Conservation (phyloP, 2,329 filamentous ascomycete genomes). For the Pseudomassariella vexata region DNA sequence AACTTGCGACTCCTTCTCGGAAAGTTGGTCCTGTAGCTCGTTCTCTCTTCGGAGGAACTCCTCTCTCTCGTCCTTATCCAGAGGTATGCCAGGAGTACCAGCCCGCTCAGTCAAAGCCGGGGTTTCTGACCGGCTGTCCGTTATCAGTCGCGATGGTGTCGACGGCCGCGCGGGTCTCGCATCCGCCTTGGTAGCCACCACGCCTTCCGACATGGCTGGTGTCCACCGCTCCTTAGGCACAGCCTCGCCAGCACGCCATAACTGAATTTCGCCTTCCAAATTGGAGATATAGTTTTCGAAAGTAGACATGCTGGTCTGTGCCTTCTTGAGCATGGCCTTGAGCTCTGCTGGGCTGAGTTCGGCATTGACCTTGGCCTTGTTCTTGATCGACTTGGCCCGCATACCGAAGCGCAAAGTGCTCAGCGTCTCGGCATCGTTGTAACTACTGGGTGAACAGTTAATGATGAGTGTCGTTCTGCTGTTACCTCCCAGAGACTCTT, state of each 20-base stretch:
- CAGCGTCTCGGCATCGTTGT: constrained; percentile 93
- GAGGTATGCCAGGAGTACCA: constrained; percentile 76
- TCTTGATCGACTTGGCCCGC: constrained; percentile 97
- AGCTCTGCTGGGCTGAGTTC: constrained; percentile 94
- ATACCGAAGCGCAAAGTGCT: constrained; percentile 92
- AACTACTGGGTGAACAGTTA: constrained; percentile 97
- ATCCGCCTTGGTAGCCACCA: constrained; percentile 36
- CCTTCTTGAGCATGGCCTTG: constrained; percentile 88
- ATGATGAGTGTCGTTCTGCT: constrained; percentile 97
- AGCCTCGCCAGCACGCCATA: constrained; percentile 82
- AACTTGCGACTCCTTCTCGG: constrained; percentile 83
- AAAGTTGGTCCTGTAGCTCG: constrained; percentile 91
- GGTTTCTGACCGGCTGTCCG: constrained; percentile 58
- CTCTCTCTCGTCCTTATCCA: constrained; percentile 95
- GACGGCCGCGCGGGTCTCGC: constrained; percentile 43
- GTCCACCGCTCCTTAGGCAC: constrained; percentile 91
- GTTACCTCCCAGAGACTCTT: constrained; percentile 96
- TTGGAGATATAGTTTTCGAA: constrained; percentile 83
- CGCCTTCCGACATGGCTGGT: constrained; percentile 53
- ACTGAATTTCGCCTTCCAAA: constrained; percentile 76
- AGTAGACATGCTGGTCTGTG: constrained; percentile 79
- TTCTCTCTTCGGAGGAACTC: constrained; percentile 94
- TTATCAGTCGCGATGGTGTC: constrained; percentile 43
- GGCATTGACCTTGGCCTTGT: constrained; percentile 99
- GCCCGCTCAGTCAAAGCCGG: constrained; percentile 70